These are phyloP conservation scores for Plasmopara viticola DNA, from an alignment of 352 stramenopile genomes.

Conservation along the genomic window DNA sequence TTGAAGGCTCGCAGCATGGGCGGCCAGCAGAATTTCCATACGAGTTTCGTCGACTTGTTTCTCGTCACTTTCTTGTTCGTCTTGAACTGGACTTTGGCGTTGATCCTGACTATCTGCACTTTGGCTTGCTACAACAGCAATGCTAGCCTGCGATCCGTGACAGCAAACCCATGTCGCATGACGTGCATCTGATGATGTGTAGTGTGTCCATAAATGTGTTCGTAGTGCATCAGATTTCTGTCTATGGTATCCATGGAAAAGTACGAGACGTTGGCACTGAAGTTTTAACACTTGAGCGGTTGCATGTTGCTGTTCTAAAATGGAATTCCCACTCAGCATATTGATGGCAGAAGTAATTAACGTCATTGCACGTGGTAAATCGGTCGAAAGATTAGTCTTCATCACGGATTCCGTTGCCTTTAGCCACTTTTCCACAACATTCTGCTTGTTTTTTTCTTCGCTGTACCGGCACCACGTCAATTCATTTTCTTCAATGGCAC, in stretches of 20 bases:
- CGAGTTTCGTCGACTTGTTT: background rate
- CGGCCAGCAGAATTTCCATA: constrained; percentile 25
- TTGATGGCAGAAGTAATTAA: constrained; percentile 23
- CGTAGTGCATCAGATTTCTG: constrained; percentile 14
- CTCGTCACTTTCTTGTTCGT: constrained; percentile 11
- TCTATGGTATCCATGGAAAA: constrained; percentile 33
- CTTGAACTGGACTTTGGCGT: constrained; percentile 9
- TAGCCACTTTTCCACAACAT: constrained; percentile 70
- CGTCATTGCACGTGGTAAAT: constrained; percentile 28
- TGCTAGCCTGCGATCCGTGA: constrained; percentile 14
- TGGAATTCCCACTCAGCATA: constrained; percentile 5
- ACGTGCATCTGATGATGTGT: constrained; percentile 24
- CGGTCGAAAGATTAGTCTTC: constrained; percentile 8
- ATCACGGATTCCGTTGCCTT: constrained; percentile 29
- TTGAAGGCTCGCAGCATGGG: constrained; percentile 20
- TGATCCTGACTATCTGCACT: constrained; percentile 3
- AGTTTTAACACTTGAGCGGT: constrained; percentile 26
- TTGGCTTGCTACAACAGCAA: constrained; percentile 15
- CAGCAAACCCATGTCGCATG: constrained; percentile 52
- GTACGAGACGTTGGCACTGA: constrained; percentile 36
- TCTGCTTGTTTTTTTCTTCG: constrained; percentile 29
- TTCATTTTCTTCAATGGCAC: constrained; percentile 33
- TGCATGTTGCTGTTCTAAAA: constrained; percentile 15
- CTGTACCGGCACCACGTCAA: constrained; percentile 69
- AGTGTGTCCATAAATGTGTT: constrained; percentile 43